These are phyloP conservation scores for Colletotrichum agaves DNA, from an alignment of 2,329 filamentous ascomycete genomes.

Conservation along the genomic window DNA sequence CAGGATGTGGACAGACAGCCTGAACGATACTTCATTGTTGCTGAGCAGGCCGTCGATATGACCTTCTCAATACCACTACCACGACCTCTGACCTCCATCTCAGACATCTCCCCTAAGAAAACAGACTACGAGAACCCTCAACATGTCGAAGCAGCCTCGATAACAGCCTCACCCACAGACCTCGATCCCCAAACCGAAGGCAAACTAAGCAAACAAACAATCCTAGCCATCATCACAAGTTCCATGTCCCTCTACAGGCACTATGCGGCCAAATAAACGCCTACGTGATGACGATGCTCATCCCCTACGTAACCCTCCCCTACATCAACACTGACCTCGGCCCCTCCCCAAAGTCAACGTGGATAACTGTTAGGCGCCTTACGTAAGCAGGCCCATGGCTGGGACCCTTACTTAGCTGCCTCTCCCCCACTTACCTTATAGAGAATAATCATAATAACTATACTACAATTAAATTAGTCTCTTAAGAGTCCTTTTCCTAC, in stretches of 20 bases:
- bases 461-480: no score
- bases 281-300: conserved; percentile 50
- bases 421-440: no score
- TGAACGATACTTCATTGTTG: no score
- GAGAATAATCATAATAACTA: no score
- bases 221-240: neutral
- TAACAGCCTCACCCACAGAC: neutral
- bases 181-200: neutral
- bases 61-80: neutral
- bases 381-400: no score
- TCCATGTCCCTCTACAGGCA: neutral
- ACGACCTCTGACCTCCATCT: neutral
- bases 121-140: neutral
- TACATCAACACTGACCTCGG: conserved; percentile 49
- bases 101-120: neutral
- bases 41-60: neutral
- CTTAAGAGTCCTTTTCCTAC: no score
- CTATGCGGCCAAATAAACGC: conserved; percentile 43
- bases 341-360: conserved; percentile 47
- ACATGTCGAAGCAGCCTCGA: neutral
- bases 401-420: no score
- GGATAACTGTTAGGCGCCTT: no score
- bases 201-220: neutral
- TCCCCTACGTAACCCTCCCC: conserved; percentile 47
- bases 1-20: no score